Base-by-base conservation (phyloP, 1,284 basidiomycete species). In the Puccinia horiana region DNA sequence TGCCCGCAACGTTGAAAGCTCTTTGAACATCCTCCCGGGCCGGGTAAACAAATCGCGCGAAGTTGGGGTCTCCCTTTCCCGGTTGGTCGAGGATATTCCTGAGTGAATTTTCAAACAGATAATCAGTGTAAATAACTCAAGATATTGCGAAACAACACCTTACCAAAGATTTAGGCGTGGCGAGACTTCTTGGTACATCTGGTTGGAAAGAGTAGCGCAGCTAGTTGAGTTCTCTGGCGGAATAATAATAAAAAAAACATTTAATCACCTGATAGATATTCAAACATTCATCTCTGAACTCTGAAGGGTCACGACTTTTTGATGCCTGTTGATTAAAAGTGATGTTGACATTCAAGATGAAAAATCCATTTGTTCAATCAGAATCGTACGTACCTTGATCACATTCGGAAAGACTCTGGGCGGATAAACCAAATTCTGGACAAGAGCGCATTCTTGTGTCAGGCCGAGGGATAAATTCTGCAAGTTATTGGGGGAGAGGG, bases 1-100 rank as follows among this genome's bases (percentile, higher is more conserved):
- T 35, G 23, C 63, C 49, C 20, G 29, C 65, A 29, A 72, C 77
- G 40, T 80, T 47, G 23, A 80, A 70, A 47, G 69, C 54, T 16
- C n/a, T 42, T 37, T 61, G 67, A 20, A 80, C 67, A 4, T 80
- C 77, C 37, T 29, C n/a, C 3, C 67, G 65, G 29, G 35, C 69
- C 26, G 69, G 69, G 32, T 80, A 80, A 76, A 32, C 32, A 16
- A 65, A 65, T n/a, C 32, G 20, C 8, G 37, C 40, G 37, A 20
- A 65, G 63, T 42, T 65, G 3, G 63, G 63, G 63, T 65, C 63
- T 23, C 35, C 11, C 12, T 9, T 42, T 5, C 37, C 35, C 1
- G 20, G 37, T 37, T 65, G 40, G 12, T 40, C 35, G 20, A 40
- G 63, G 35, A 65, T 65, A 42, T 65, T 65, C 6, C 63, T 65